Conservation (phyloP, 768 basidiomycete genomes). For the Piloderma croceum region DNA sequence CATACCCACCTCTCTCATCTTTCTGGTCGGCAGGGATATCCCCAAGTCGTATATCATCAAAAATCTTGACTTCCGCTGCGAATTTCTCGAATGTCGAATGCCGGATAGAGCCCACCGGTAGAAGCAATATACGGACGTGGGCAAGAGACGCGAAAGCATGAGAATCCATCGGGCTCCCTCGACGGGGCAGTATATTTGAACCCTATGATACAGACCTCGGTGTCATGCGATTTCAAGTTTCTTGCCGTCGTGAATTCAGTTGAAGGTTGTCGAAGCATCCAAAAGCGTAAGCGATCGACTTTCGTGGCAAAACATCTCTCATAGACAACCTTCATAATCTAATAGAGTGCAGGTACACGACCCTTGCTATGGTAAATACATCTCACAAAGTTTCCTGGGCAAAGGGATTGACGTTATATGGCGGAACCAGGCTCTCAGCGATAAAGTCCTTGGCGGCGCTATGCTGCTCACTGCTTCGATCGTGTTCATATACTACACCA, state of each 20-base stretch:
- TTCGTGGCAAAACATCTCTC: too few species aligned
- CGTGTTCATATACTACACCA: conserved; percentile 86
- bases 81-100: conserved; percentile 67
- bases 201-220: too few species aligned
- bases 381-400: too few species aligned
- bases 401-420: too few species aligned
- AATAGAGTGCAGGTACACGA: too few species aligned
- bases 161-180: conserved; percentile 50
- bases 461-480: conserved; percentile 76
- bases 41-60: conserved; percentile 68
- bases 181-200: too few species aligned
- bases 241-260: too few species aligned
- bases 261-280: too few species aligned
- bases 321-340: too few species aligned
- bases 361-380: too few species aligned
- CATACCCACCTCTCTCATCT: conserved; percentile 63
- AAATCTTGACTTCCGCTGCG: conserved; percentile 64
- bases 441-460: conserved; percentile 71
- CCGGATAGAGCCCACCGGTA: conserved; percentile 79
- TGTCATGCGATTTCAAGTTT: too few species aligned
- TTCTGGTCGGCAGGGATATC: conserved; percentile 79
- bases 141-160: conserved; percentile 78
- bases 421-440: conserved; percentile 66
- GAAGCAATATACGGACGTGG: conserved; percentile 75
- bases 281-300: too few species aligned